These are phyloP conservation scores for Periconia sp. DNA, from an alignment of 2,329 filamentous ascomycete genomes.

Conservation along the genomic window DNA sequence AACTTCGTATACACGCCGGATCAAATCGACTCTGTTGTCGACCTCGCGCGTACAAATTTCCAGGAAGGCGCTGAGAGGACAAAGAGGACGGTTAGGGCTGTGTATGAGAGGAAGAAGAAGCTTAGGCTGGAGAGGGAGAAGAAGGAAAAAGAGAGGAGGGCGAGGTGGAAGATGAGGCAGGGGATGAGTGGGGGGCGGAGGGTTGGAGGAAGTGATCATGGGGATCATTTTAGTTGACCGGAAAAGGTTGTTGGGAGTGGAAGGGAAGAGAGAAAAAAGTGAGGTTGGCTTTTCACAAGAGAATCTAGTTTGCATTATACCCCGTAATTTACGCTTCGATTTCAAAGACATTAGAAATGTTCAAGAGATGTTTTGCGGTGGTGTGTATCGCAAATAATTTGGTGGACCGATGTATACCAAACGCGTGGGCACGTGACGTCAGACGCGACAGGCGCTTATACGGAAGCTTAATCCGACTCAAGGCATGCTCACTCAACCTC, in stretches of 20 bases:
- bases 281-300: not conserved
- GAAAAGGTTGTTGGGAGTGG: not conserved
- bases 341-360: too few relatives aligned
- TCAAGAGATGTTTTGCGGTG: too few relatives aligned
- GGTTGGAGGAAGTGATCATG: constrained; percentile 55
- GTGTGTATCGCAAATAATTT: too few relatives aligned
- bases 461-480: not conserved
- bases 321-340: not conserved
- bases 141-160: constrained; percentile 41
- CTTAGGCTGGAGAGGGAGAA: constrained; percentile 58
- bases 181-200: constrained; percentile 57
- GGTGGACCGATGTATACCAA: too few relatives aligned
- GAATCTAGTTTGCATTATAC: not conserved
- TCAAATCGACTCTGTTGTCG: constrained; percentile 82
- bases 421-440: not conserved
- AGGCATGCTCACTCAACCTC: not conserved
- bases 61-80: constrained; percentile 79
- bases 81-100: constrained; percentile 75
- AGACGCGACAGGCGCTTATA: not conserved
- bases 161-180: constrained; percentile 46
- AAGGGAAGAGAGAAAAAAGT: not conserved
- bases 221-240: constrained; percentile 65
- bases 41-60: constrained; percentile 83
- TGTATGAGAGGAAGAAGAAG: constrained; percentile 89
- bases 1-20: constrained; percentile 95